Percentiles rank a stretch among this genome's conserved stretches.
These are phyloP conservation scores for Escovopsis sp. DNA, from an alignment of 2,329 filamentous ascomycete genomes.

Conservation along the genomic window DNA sequence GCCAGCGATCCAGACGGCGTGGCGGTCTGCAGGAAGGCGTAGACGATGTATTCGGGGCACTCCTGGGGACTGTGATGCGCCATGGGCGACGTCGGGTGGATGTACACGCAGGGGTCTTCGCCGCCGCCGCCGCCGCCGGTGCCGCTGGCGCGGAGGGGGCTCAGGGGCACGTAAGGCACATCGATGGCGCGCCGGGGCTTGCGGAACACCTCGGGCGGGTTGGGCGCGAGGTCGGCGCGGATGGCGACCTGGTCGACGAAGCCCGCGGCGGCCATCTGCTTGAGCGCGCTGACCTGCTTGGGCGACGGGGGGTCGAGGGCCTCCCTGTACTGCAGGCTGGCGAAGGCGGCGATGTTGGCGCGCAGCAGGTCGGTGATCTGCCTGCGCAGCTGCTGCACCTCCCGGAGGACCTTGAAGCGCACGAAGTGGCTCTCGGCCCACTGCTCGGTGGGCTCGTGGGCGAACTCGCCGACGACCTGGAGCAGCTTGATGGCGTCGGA, in stretches of 20 bases:
- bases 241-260: slow-evolving; percentile 94
- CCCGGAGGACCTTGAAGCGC: slow-evolving; percentile 71
- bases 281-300: slow-evolving; percentile 63
- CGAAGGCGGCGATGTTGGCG: slow-evolving; percentile 54
- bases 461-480: slow-evolving; percentile 77
- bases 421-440: slow-evolving; percentile 81
- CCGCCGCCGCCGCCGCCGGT: slow-evolving; percentile 10
- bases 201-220: slow-evolving; percentile 48
- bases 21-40: slow-evolving; percentile 67
- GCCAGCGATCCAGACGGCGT: slow-evolving; percentile 32
- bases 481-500: slow-evolving; percentile 85
- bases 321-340: slow-evolving; percentile 39
- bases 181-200: slow-evolving; percentile 79
- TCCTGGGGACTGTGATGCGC: slow-evolving; percentile 53
- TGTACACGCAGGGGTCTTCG: slow-evolving; percentile 58
- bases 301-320: slow-evolving; percentile 44
- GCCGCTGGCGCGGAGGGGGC: slow-evolving; percentile 41
- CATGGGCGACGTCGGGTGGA: slow-evolving; percentile 75
- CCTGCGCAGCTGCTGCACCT: slow-evolving; percentile 66
- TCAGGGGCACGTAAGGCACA: slow-evolving; percentile 77
- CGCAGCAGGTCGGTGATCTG: slow-evolving; percentile 75
- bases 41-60: slow-evolving; percentile 78
- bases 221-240: slow-evolving; percentile 70
- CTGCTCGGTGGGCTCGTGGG: slow-evolving; percentile 51
- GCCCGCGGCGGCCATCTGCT: slow-evolving; percentile 81